Percentiles rank a stretch among this genome's conserved stretches.
phyloP scores from a whole-genome alignment of 129 eudicot genomes.

The Arctium minus region DNA sequence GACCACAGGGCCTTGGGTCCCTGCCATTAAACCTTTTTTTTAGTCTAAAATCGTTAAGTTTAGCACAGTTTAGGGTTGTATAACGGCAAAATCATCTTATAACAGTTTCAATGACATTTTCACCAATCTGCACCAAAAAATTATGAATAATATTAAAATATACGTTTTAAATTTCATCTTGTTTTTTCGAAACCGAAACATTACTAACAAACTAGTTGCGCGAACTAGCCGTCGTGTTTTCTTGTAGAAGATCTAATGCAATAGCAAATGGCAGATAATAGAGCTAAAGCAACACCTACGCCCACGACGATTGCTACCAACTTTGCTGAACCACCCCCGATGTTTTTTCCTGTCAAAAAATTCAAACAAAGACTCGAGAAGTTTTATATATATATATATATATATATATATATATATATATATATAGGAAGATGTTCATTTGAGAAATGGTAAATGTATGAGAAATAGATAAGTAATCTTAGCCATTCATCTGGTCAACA shows the following conservation, averaged over 20 bases:
- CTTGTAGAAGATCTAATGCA: constrained; percentile 32
- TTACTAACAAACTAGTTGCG: not conserved
- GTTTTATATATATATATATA: not conserved
- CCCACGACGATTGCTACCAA: constrained; percentile 57
- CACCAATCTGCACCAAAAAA: constrained; percentile 18
- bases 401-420: no score
- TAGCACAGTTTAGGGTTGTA: constrained; percentile 4
- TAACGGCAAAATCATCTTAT: not conserved
- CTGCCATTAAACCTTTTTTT: no score
- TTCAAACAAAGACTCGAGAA: not conserved
- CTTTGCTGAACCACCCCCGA: constrained; percentile 30
- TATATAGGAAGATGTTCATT: not conserved
- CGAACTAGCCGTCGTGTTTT: constrained; percentile 42
- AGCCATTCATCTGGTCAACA: no score
- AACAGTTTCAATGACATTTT: not conserved
- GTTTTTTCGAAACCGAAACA: not conserved
- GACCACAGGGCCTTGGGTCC: no score
- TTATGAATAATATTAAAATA: not conserved
- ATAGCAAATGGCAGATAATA: constrained; percentile 19
- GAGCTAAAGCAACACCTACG: constrained; percentile 28
- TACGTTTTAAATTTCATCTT: not conserved
- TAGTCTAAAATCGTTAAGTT: not conserved
- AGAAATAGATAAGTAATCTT: no score
- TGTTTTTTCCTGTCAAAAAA: constrained; percentile 10
- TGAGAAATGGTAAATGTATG: no score